Evolutionary conservation across 345 rosid species (phyloP).

Genomic region (Eucalyptus pauciflora): DNA sequence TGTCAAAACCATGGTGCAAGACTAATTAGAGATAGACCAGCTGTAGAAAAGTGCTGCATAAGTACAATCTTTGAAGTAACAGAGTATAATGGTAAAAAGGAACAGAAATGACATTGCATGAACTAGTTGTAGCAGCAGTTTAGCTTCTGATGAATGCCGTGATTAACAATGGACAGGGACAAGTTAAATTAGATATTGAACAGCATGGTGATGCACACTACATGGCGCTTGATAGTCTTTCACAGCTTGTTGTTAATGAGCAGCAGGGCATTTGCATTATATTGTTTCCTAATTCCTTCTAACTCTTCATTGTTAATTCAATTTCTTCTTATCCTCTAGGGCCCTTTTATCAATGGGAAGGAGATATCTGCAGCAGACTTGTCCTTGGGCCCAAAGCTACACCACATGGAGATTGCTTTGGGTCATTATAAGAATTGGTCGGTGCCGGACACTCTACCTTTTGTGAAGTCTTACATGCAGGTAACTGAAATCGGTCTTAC

Average conservation of each 20-base stretch:
- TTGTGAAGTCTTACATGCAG: constrained; percentile 65
- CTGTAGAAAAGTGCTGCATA: neutral
- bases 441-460: constrained; percentile 70
- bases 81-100: neutral
- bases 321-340: constrained; percentile 22
- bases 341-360: constrained; percentile 80
- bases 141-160: neutral
- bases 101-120: neutral
- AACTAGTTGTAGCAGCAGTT: neutral
- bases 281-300: neutral
- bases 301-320: neutral
- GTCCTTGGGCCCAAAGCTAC: constrained; percentile 66
- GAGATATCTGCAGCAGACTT: constrained; percentile 81
- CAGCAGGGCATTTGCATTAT: neutral
- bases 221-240: neutral
- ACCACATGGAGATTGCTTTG: constrained; percentile 79
- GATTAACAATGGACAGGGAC: neutral
- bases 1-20: neutral
- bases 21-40: neutral
- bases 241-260: neutral
- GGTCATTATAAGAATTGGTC: constrained; percentile 85
- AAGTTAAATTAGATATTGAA: neutral
- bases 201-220: neutral
- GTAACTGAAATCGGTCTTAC: constrained; percentile 13
- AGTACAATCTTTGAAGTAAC: neutral